Conservation (phyloP, 371 early-diverging fungal species). For the Basidiobolus meristosporus region DNA sequence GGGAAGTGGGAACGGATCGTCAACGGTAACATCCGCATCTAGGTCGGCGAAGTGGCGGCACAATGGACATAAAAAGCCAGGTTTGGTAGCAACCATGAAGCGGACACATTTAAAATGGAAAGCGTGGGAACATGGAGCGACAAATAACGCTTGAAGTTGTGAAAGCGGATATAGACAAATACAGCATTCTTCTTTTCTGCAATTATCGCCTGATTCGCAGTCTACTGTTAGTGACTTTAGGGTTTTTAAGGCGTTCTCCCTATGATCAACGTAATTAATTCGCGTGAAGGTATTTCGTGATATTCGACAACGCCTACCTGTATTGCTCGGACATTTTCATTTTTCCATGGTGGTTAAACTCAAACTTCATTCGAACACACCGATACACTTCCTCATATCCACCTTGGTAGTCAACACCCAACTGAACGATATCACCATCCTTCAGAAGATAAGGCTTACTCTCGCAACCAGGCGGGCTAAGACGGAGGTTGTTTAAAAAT, state of each 20-base stretch:
- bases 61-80: slow-evolving; percentile 82
- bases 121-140: slow-evolving; percentile 87
- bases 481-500: slow-evolving; percentile 80
- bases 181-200: slow-evolving; percentile 59
- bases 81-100: slow-evolving; percentile 39
- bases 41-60: slow-evolving; percentile 88
- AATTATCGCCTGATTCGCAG: slow-evolving; percentile 8
- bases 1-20: background rate
- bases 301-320: background rate
- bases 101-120: slow-evolving; percentile 90
- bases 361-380: background rate
- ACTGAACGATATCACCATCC: slow-evolving; percentile 85
- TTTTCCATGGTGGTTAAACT: slow-evolving; percentile 8
- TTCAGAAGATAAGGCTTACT: slow-evolving; percentile 58
- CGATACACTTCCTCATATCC: slow-evolving; percentile 15
- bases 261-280: background rate
- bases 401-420: slow-evolving; percentile 96
- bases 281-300: background rate
- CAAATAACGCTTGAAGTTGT: slow-evolving; percentile 83
- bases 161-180: slow-evolving; percentile 81
- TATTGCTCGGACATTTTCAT: background rate
- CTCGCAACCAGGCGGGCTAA: slow-evolving; percentile 73
- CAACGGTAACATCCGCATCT: slow-evolving; percentile 28
- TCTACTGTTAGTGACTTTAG: slow-evolving; percentile 7
- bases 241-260: slow-evolving; percentile 11